Base-by-base conservation (phyloP, 352 stramenopile species). In the Phytophthora citricola region DNA sequence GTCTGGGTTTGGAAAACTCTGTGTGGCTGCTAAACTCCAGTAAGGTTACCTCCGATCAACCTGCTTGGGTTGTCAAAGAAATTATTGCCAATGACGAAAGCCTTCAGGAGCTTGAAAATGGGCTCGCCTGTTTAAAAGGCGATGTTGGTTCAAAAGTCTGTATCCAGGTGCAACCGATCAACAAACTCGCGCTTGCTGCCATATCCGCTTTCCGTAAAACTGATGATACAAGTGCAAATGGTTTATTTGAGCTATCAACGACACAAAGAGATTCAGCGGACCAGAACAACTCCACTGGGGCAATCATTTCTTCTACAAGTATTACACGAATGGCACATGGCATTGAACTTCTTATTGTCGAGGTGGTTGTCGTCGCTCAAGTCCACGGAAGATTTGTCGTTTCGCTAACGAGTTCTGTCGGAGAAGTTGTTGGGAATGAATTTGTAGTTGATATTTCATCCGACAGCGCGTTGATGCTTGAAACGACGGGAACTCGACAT, bases 31-130 rank as follows among this genome's bases (percentile, higher is more conserved):
- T 58, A 41, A n/a, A 32, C 44, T 7, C 14, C 24, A 20, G 29
- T 46, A 20, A 11, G 11, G 10, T 24, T 12, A 58, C 12, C 29
- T 52, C 36, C 12, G 10, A 32, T 5, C 41, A 49, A 4, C 56
- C 44, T 49, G 49, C 27, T 45, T 71, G 57, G 57, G 48, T 63
- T 59, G 34, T 68, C n/a, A 54, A 54, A 4, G 38, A 58, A 50
- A 20, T 71, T 50, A 7, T 8, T 41, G 11, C 12, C 15, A 2
- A 34, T 50, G 34, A 17, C 46, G 27, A 54, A 15, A 43, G 40
- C 22, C n/a, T 27, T 4, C 56, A 66, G 39, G 20, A 10, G 24
- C 17, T 61, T 52, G 41, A 62, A 52, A 40, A 62, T n/a, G 57
- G 49, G 4, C 2, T 67, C 14, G 27, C 48, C 24, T 49, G 40